These are phyloP conservation scores for Oenanthe sinensis DNA, from an alignment of 129 eudicot species.

Conservation along the genomic window DNA sequence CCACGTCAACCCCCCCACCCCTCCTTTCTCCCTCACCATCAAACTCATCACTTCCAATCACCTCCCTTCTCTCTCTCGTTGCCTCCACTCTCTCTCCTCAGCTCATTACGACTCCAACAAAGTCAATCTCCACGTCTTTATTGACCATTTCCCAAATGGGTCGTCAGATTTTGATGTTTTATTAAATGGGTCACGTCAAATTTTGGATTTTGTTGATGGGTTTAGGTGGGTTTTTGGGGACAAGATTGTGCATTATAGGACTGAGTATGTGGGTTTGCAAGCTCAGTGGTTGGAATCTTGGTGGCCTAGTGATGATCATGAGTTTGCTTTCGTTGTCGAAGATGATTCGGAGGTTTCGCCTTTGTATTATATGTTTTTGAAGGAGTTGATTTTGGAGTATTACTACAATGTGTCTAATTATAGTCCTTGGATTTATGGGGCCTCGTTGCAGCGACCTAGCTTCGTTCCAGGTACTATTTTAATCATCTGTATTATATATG, in stretches of 20 bases:
- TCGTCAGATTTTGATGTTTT: conserved; percentile 36
- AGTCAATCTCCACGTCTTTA: conserved; percentile 63
- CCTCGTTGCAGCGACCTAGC: conserved; percentile 83
- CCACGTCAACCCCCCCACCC: conserved; percentile 15
- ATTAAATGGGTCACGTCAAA: conserved; percentile 40
- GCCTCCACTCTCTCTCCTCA: conserved; percentile 57
- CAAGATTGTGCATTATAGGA: conserved; percentile 84
- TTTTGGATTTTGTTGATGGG: conserved; percentile 76
- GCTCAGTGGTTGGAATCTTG: conserved; percentile 96
- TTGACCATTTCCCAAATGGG: conserved; percentile 66
- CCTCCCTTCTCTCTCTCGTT: conserved; percentile 69
- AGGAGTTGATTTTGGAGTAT: conserved; percentile 49
- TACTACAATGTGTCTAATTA: conserved; percentile 64
- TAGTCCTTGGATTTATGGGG: conserved; percentile 73
- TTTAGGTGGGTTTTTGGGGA: conserved; percentile 69
- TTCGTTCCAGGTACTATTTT: conserved; percentile 74
- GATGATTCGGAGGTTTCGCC: conserved; percentile 86
- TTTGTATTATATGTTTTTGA: conserved; percentile 58
- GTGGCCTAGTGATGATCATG: conserved; percentile 19
- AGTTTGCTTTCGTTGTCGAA: conserved; percentile 38
- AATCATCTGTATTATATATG: background rate
- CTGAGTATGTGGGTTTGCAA: conserved; percentile 71
- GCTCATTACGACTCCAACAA: conserved; percentile 53
- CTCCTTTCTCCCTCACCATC: conserved; percentile 52
- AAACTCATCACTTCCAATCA: conserved; percentile 78